Base-by-base conservation (phyloP, 441 rosid genomes). In the Adansonia grandidieri region DNA sequence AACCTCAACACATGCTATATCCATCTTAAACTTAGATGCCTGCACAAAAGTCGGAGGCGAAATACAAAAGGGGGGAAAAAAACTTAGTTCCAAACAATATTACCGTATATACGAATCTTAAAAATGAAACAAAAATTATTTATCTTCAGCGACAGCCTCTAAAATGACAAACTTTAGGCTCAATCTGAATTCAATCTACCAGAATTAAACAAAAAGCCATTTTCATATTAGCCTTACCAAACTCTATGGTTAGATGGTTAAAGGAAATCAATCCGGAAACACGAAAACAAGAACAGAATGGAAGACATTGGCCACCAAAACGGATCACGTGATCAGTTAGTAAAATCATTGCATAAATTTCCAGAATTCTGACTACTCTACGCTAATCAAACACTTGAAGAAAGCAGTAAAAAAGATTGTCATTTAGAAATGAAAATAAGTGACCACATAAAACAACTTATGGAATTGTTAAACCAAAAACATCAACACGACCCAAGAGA, bases 11-110 rank as follows among this genome's bases (percentile, higher is more conserved):
- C 19, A 83, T 19, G 61, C 72, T 28, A 62, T 58, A 37, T 66
- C 58, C 68, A 69, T 48, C 62, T 45, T 20, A 69, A 54, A 70
- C 44, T 60, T 42, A 64, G n/a, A 71, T 74, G 75, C 69, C 80
- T 50, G 73, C 64, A 78, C 2, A 42, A 69, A 58, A 24, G 64
- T 68, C 60, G 2, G 56, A 74, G 60, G 13, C 24, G 19, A 74
- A 73, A 58, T 42, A 72, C 9, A 72, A 14, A 37, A 15, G 7
- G 11, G n/a, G 13, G 1, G 14, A 53, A 24, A 42, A 54, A 54
- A 80, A 51, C 14, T 37, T 47, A 47, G 10, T 56, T 80, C 78
- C 48, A 54, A 54, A 50, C 13, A 78, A 56, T 42, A 68, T 53
- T 75, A 45, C 85, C 32, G 28, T 28, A 67, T 20, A 69, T 45